phyloP scores from a whole-genome alignment of 441 rosid species.

The Pelargonium cotyledonis region DNA sequence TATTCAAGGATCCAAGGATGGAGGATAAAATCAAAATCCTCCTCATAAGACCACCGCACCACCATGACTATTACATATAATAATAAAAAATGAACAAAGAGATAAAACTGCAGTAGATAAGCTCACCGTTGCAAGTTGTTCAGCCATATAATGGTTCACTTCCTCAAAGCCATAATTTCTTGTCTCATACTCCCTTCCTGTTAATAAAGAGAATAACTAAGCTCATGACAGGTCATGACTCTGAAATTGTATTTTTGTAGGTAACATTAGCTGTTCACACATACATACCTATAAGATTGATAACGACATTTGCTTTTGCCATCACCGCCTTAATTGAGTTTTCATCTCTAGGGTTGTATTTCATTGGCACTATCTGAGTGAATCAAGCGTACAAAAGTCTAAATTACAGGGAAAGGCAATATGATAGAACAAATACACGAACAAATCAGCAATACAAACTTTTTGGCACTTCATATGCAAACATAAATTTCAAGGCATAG shows the following conservation, averaged over 20 bases:
- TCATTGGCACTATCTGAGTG: conserved; percentile 88
- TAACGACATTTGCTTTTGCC: conserved; percentile 98
- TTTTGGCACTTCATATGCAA: no score
- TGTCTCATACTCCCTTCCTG: conserved; percentile 87
- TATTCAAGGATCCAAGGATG: no score
- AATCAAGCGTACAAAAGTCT: conserved; percentile 14
- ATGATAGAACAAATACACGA: not conserved
- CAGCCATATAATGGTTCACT: conserved; percentile 75
- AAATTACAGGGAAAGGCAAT: not conserved
- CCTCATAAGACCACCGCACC: no score
- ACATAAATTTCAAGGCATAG: not conserved
- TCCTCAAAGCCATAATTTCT: conserved; percentile 95
- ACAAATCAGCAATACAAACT: not conserved
- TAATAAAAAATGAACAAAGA: not conserved
- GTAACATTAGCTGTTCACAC: not conserved
- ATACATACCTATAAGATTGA: conserved; percentile 80
- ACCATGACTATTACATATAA: no score
- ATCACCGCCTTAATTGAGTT: conserved; percentile 87
- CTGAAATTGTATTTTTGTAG: not conserved
- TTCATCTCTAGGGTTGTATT: conserved; percentile 85
- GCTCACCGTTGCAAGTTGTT: conserved; percentile 74
- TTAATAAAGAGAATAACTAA: conserved; percentile 5
- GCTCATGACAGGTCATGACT: conserved; percentile 6
- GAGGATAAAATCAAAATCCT: no score
- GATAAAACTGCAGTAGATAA: not conserved